A percentile compares a stretch with the other conserved stretches of the same genome.
Evolutionary conservation across 148 eudicot genomes (phyloP).

Genomic region (Rhododendron ferrugineum): DNA sequence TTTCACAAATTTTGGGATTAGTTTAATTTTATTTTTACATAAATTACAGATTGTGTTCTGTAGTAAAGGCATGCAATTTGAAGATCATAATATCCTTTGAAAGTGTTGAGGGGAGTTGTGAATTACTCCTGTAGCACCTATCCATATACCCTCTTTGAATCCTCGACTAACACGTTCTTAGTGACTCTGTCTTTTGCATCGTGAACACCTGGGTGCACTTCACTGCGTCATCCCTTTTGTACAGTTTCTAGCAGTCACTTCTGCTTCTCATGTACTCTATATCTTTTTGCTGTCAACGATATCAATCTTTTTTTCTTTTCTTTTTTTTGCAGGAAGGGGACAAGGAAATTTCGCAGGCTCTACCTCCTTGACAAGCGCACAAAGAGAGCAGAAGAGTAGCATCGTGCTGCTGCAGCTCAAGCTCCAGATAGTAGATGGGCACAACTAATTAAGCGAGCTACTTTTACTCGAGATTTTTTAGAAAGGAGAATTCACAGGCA

Average conservation of each 20-base stretch:
- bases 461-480: constrained; percentile 90
- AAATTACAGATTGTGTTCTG: too few relatives aligned
- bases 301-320: too few relatives aligned
- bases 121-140: background rate
- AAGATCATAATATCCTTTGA: background rate
- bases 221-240: background rate
- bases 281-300: too few relatives aligned
- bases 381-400: constrained; percentile 72
- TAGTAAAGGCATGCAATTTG: background rate
- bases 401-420: constrained; percentile 69
- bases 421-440: constrained; percentile 65
- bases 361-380: constrained; percentile 56
- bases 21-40: too few relatives aligned
- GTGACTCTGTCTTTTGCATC: background rate
- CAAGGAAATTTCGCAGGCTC: constrained; percentile 27
- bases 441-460: constrained; percentile 81
- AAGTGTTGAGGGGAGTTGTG: background rate
- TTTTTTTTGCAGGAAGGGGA: too few relatives aligned
- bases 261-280: background rate
- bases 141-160: background rate
- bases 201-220: background rate
- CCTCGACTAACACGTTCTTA: background rate
- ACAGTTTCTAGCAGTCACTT: background rate
- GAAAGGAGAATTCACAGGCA: constrained; percentile 84
- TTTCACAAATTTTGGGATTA: background rate